These are phyloP conservation scores for Dipodascus geniculatus DNA, from an alignment of 805 yeast species.

Conservation along the genomic window DNA sequence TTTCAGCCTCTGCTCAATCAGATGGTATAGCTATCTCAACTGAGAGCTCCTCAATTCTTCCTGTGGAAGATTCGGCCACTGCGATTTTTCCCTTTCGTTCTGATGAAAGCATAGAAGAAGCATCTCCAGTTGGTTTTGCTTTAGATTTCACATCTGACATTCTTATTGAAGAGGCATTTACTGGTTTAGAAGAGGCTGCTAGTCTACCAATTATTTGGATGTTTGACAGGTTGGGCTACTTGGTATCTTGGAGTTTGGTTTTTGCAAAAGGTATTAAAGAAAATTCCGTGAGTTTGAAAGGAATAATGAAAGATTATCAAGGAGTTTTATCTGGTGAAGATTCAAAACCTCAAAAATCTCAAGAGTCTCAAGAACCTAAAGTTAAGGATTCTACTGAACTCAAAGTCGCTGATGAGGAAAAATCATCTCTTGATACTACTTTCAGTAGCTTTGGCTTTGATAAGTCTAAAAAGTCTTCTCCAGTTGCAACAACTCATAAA, in stretches of 20 bases:
- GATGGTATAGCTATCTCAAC: conserved; percentile 47
- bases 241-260: conserved; percentile 56
- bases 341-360: background rate
- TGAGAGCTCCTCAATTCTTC: conserved; percentile 29
- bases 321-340: conserved; percentile 1
- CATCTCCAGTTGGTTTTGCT: conserved; percentile 59
- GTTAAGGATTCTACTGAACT: conserved; percentile 4
- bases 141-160: conserved; percentile 42
- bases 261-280: conserved; percentile 39
- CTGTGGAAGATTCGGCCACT: conserved; percentile 55
- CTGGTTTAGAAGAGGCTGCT: conserved; percentile 42
- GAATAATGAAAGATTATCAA: conserved; percentile 3
- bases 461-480: background rate
- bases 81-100: conserved; percentile 67
- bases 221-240: conserved; percentile 49
- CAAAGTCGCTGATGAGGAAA: background rate
- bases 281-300: conserved; percentile 17
- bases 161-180: conserved; percentile 40
- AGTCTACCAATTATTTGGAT: conserved; percentile 59
- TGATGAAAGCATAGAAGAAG: conserved; percentile 42
- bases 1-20: conserved; percentile 38
- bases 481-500: conserved; percentile 2
- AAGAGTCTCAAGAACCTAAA: conserved; percentile 1
- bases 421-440: background rate
- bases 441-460: background rate